Base-by-base conservation (phyloP, 495 filamentous ascomycete genomes). In the Pseudomonodictys pantanalensis region DNA sequence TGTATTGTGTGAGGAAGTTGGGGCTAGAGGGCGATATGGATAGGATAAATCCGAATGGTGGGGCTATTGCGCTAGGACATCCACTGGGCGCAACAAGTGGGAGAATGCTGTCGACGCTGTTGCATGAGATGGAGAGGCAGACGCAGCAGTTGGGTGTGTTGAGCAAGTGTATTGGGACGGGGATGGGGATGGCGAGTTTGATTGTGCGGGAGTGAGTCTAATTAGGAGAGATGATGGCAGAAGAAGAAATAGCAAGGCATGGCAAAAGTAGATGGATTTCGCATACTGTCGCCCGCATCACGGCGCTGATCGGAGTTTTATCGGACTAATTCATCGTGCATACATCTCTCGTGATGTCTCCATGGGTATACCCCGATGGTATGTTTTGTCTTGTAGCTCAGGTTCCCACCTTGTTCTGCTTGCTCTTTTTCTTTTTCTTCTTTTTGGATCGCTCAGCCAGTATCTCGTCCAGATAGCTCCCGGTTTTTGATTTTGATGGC, bases 1-100 rank as follows among this genome's bases (percentile, higher is more conserved):
- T 96, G 9, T 89, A 95, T 75, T 92, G 87, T 68, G 70, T 90
- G 30, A 75, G 89, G 63, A 81, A 85, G 72, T 75, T 96, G 17
- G 89, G 89, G 0, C 69, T 91, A 25, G 80, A 86, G 47, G 48
- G 62, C 38, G 64, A 52, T 24, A 74, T 63, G 45, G 64, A 56
- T 22, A 73, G 78, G 76, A 86, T 97, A 0, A 97, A 97, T 74
- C 91, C 91, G 10, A 91, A 93, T 47, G 73, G 73, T 42, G 73
- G 73, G 5, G 73, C 72, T 3, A 76, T 76, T 53, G 73, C 73
- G 25, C 46, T 76, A 50, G 73, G 73, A 15, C 73, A 76, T 64
- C 73, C 73, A 12, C 54, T 76, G 48, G 73, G 73, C 0, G 69
- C 70, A 23, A 76, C 73, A 30, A 71, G 71, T 55, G 73, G 60